These are phyloP conservation scores for Nepenthes mirabilis DNA, from an alignment of 148 eudicot genomes.

Conservation along the genomic window DNA sequence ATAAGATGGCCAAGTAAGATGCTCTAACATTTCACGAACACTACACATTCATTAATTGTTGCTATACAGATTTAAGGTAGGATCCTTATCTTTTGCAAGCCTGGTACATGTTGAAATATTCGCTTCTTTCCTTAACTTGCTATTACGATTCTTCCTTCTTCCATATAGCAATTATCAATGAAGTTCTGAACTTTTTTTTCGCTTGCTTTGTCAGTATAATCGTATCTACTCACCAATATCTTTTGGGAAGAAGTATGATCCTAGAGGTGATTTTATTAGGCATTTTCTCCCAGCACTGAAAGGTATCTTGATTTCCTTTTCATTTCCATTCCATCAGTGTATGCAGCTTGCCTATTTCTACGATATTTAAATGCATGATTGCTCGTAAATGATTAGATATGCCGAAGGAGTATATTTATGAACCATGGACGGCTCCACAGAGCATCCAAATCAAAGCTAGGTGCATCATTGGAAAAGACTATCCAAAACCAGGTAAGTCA, in stretches of 20 bases:
- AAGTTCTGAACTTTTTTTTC: neutral
- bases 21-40: too few species aligned
- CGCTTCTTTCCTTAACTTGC: too few species aligned
- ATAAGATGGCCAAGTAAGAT: too few species aligned
- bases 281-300: slow-evolving; percentile 79
- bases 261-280: slow-evolving; percentile 63
- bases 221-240: slow-evolving; percentile 83
- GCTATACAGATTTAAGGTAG: too few species aligned
- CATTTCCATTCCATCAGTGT: neutral
- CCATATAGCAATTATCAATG: neutral
- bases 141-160: neutral
- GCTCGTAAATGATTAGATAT: slow-evolving; percentile 37
- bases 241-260: slow-evolving; percentile 88
- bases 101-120: too few species aligned
- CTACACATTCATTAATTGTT: too few species aligned
- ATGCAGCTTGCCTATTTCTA: neutral
- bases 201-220: slow-evolving; percentile 41
- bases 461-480: slow-evolving; percentile 82
- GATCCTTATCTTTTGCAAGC: too few species aligned
- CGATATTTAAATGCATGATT: neutral
- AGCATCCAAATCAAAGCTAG: slow-evolving; percentile 72
- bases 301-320: slow-evolving; percentile 29
- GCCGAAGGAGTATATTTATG: slow-evolving; percentile 90
- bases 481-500: slow-evolving; percentile 69
- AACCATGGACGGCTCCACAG: slow-evolving; percentile 90